These are phyloP conservation scores for Coniella vitis DNA, from an alignment of 2,329 filamentous ascomycete genomes.

Conservation along the genomic window DNA sequence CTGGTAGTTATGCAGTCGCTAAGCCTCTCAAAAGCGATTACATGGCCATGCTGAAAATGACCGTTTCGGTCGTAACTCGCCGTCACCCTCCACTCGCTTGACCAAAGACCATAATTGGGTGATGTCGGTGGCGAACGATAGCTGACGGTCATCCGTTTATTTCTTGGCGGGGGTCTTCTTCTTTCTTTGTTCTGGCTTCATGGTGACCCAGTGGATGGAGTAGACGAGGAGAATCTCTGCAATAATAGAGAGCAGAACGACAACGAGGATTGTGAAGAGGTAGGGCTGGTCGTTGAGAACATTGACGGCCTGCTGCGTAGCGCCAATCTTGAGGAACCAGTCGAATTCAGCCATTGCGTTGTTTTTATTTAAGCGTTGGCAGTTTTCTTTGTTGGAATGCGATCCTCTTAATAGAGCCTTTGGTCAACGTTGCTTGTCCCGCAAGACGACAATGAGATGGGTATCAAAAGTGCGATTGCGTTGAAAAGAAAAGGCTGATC, in stretches of 20 bases:
- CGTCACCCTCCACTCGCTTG: neutral
- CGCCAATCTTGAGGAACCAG: slow-evolving; percentile 50
- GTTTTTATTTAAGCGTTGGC: too few relatives aligned
- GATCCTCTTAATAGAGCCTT: too few relatives aligned
- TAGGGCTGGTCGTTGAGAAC: slow-evolving; percentile 55
- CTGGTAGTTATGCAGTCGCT: too few relatives aligned
- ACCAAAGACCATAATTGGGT: too few relatives aligned
- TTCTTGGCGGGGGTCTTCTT: slow-evolving; percentile 27
- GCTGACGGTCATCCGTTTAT: neutral
- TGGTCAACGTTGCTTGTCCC: slow-evolving; percentile 4
- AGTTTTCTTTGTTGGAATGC: too few relatives aligned
- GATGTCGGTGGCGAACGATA: too few relatives aligned
- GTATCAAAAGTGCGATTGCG: slow-evolving; percentile 14
- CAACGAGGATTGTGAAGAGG: slow-evolving; percentile 50
- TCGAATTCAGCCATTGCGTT: slow-evolving; percentile 45
- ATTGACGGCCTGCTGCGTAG: slow-evolving; percentile 50
- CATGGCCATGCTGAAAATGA: too few relatives aligned
- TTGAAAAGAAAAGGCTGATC: slow-evolving; percentile 16
- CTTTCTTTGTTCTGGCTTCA: slow-evolving; percentile 53
- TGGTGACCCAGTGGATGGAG: slow-evolving; percentile 53
- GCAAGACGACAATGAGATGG: slow-evolving; percentile 7
- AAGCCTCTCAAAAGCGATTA: too few relatives aligned
- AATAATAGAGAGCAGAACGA: slow-evolving; percentile 44
- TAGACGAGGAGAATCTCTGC: slow-evolving; percentile 42
- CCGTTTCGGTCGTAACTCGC: too few relatives aligned